Evolutionary conservation across 1,139 yeast genomes (phyloP).

Genomic region (Kurtzmaniella quercitrusa): DNA sequence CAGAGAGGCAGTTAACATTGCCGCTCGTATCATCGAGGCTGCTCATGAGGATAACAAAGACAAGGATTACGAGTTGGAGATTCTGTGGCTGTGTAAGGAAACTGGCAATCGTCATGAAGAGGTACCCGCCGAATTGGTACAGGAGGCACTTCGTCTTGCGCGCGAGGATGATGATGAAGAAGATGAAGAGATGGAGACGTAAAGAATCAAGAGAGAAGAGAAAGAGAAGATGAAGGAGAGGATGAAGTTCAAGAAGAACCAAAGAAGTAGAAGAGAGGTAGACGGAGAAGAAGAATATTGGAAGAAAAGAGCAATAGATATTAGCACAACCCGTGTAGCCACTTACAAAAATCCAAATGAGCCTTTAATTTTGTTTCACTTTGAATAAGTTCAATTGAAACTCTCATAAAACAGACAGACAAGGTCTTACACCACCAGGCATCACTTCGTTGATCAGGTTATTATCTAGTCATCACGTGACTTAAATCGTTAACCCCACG

Average conservation of each 20-base stretch:
- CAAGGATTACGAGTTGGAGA: constrained; percentile 92
- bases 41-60: constrained; percentile 98
- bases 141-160: constrained; percentile 80
- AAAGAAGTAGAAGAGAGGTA: neutral
- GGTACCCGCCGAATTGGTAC: constrained; percentile 72
- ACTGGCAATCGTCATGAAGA: constrained; percentile 79
- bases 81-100: constrained; percentile 81
- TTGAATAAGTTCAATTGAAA: too few relatives aligned
- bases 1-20: constrained; percentile 83
- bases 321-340: neutral
- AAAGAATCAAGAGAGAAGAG: neutral
- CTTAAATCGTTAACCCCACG: too few relatives aligned
- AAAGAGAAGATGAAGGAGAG: neutral
- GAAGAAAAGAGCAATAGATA: too few relatives aligned
- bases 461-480: too few relatives aligned
- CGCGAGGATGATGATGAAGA: constrained; percentile 78
- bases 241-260: neutral
- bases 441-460: too few relatives aligned
- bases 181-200: constrained; percentile 32
- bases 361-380: too few relatives aligned
- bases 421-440: too few relatives aligned
- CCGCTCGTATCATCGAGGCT: constrained; percentile 86
- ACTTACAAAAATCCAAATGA: too few relatives aligned
- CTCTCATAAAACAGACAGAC: too few relatives aligned
- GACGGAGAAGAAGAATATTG: neutral